Evolutionary conservation across 225 moss, liverwort and hornwort species (phyloP), one percentile per base, ranked within the genome.

Genomic region (Polytrichum commune): DNA sequence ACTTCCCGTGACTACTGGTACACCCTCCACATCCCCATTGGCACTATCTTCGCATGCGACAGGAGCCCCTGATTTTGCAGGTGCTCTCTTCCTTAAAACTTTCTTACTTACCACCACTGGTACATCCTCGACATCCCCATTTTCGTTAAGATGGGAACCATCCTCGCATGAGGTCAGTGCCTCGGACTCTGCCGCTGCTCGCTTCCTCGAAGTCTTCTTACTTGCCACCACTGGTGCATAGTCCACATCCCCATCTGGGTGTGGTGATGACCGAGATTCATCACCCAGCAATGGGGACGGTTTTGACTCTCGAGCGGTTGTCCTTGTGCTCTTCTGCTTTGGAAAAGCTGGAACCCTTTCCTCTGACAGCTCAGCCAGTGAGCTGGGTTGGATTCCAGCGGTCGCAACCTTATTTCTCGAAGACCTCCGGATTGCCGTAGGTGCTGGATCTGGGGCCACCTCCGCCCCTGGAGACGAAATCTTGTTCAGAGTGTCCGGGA

Each of bases 341-440:
- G 54, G 69, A 6, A 74, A 29, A 23, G 62, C 64, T 58, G 74
- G 60, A 16, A 63, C 2, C 9, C 32, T 20, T 63, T 65, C 75
- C n/a, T 58, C 54, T 23, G n/a, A 19, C 20, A 53, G 64, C 6
- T 63, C 53, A 46, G 61, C 16, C 53, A 73, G 69, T 26, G 60
- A 56, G 19, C 24, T 29, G 62, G 8, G 54, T 18, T 57, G 69
- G 18, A 30, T 82, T 57, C 65, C 73, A 10, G 60, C 72, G 16
- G 72, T 65, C 18, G 46, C 22, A 4, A 26, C 32, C 55, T 66
- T 84, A 70, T 79, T 84, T 64, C 87, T 75, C n/a, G 70, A 67
- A 35, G 87, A 87, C 56, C 84, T 79, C 27, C 84, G 76, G 70
- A 79, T 64, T 27, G 73, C 64, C 53, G 60, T 25, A 68, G 75